Percentiles rank a stretch among this genome's conserved stretches.
Evolutionary conservation across 495 filamentous ascomycete species (phyloP).

Genomic region (Xylaria castorea): DNA sequence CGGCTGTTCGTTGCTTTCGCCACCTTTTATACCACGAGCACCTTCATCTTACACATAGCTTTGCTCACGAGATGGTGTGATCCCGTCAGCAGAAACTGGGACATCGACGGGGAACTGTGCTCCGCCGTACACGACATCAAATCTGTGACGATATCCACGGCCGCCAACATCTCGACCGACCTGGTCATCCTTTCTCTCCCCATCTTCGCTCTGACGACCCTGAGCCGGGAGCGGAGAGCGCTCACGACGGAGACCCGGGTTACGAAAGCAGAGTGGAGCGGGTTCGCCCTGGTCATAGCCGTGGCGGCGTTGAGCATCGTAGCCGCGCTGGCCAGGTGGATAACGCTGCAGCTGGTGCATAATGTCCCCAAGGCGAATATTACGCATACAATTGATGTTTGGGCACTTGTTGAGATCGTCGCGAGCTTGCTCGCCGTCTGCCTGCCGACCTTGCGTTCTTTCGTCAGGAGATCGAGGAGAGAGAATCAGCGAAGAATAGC

Average conservation of each 20-base stretch:
- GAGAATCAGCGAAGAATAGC: constrained; percentile 3
- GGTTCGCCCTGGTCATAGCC: constrained; percentile 41
- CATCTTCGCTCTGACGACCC: constrained; percentile 22
- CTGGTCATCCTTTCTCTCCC: constrained; percentile 30
- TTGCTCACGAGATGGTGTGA: constrained; percentile 45
- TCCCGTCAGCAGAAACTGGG: constrained; percentile 42
- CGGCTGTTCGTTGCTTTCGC: constrained; percentile 34
- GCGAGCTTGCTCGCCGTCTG: constrained; percentile 35
- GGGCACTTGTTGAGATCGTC: constrained; percentile 46
- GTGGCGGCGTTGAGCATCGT: constrained; percentile 46
- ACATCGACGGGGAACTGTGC: constrained; percentile 39
- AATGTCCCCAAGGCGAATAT: constrained; percentile 40
- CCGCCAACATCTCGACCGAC: constrained; percentile 28
- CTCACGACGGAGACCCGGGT: constrained; percentile 30
- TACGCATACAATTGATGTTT: constrained; percentile 48
- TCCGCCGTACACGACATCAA: constrained; percentile 44
- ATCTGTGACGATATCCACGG: constrained; percentile 39
- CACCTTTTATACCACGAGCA: constrained; percentile 36
- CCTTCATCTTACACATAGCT: constrained; percentile 43
- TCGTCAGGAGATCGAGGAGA: constrained; percentile 22
- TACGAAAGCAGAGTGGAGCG: constrained; percentile 37
- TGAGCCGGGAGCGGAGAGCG: constrained; percentile 23
- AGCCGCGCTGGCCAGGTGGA: constrained; percentile 43
- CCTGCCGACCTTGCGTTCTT: constrained; percentile 28
- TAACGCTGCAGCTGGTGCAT: constrained; percentile 38